These are phyloP conservation scores for Arthonia radiata DNA, from an alignment of 495 filamentous ascomycete species.

Conservation along the genomic window DNA sequence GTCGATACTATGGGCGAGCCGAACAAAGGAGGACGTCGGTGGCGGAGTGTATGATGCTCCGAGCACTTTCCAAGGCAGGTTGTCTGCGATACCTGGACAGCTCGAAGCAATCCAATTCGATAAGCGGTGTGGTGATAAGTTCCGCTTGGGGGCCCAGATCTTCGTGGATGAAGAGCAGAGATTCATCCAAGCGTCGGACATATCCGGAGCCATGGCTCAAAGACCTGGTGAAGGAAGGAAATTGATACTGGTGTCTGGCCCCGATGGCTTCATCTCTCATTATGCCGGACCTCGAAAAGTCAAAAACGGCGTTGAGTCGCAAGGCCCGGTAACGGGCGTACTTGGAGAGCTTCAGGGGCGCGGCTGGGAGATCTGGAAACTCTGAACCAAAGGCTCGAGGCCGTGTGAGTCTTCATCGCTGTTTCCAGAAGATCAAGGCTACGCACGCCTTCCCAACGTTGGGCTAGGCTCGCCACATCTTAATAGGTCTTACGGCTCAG, in stretches of 20 bases:
- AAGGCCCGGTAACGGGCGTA: conserved; percentile 32
- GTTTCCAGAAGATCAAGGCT: too few relatives aligned
- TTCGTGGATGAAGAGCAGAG: conserved; percentile 54
- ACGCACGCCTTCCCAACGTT: too few relatives aligned
- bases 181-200: conserved; percentile 23
- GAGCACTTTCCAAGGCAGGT: conserved; percentile 3
- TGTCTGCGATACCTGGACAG: conserved; percentile 36
- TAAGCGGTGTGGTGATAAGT: conserved; percentile 19
- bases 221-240: conserved; percentile 20
- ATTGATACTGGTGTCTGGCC: conserved; percentile 59
- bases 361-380: conserved; percentile 36
- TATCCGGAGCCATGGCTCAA: conserved; percentile 2
- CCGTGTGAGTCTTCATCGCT: too few relatives aligned
- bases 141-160: too few relatives aligned
- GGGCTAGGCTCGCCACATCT: too few relatives aligned
- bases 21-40: conserved; percentile 29
- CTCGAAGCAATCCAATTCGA: conserved; percentile 27
- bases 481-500: too few relatives aligned
- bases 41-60: conserved; percentile 19
- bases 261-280: conserved; percentile 64
- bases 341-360: conserved; percentile 25
- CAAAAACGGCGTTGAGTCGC: conserved; percentile 41
- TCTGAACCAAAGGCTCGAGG: conserved; percentile 19
- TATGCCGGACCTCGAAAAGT: conserved; percentile 58
- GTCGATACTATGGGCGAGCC: conserved; percentile 45